A percentile compares a stretch with the other conserved stretches of the same genome.
These are phyloP conservation scores for Pythium periplocum DNA, from an alignment of 352 stramenopile species.

Conservation along the genomic window DNA sequence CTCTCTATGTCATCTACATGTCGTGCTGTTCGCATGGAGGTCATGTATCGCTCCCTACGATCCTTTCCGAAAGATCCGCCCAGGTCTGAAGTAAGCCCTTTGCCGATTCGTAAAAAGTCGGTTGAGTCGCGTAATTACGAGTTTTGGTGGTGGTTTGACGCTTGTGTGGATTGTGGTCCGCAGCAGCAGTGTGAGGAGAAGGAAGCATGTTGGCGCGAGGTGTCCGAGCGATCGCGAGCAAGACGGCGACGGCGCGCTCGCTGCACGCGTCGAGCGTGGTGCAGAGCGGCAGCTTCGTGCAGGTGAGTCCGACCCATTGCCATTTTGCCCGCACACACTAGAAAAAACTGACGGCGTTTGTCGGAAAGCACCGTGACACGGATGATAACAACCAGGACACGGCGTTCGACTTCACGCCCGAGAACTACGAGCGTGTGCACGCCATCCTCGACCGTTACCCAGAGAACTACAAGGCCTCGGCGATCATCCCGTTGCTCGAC, in stretches of 20 bases:
- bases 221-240: conserved; percentile 33
- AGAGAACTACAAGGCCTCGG: conserved; percentile 98
- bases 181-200: conserved; percentile 3
- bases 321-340: background rate
- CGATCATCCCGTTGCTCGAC: conserved; percentile 98
- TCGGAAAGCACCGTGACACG: conserved; percentile 90
- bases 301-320: conserved; percentile 3
- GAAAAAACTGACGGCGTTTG: background rate
- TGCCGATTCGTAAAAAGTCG: conserved; percentile 7
- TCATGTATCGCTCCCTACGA: no score
- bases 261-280: conserved; percentile 48
- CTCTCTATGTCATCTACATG: no score
- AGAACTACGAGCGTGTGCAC: conserved; percentile 96
- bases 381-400: conserved; percentile 95
- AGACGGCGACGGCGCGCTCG: conserved; percentile 15
- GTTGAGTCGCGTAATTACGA: conserved; percentile 6
- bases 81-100: conserved; percentile 12
- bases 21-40: no score
- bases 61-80: background rate
- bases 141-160: conserved; percentile 25
- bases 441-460: conserved; percentile 97
- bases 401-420: conserved; percentile 96
- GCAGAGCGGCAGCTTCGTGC: conserved; percentile 21
- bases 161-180: conserved; percentile 5
- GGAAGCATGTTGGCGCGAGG: conserved; percentile 51